These are phyloP conservation scores for Trichoderma guizhouense DNA, from an alignment of 2,329 filamentous ascomycete genomes.

Conservation along the genomic window DNA sequence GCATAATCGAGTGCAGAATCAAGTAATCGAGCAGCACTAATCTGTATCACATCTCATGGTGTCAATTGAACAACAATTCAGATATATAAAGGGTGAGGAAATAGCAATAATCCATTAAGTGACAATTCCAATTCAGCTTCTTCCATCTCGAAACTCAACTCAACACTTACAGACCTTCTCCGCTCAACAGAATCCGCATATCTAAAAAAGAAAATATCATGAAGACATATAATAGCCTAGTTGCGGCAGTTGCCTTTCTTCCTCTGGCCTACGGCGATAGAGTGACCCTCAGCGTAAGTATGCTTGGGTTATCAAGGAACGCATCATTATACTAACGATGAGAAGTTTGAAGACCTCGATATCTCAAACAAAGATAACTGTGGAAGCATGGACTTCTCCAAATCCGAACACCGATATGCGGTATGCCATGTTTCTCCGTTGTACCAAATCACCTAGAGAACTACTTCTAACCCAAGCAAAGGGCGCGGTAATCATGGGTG, in stretches of 20 bases:
- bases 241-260: not conserved
- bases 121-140: not conserved
- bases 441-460: not conserved
- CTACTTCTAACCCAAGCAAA: not conserved
- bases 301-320: not conserved
- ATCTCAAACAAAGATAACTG: not conserved
- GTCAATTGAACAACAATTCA: not conserved
- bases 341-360: not conserved
- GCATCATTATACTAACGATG: not conserved
- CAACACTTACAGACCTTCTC: not conserved
- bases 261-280: not conserved
- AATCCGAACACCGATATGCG: not conserved
- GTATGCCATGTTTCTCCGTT: not conserved
- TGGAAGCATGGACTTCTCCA: not conserved
- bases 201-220: not conserved
- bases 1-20: not conserved
- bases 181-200: not conserved
- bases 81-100: not conserved
- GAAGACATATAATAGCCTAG: not conserved
- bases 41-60: not conserved
- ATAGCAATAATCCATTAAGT: not conserved
- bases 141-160: not conserved
- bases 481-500: not conserved
- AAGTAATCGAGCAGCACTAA: not conserved
- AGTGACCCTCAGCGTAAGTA: not conserved